phyloP scores from a whole-genome alignment of 306 rosid species.

The Vigna trinervia region DNA sequence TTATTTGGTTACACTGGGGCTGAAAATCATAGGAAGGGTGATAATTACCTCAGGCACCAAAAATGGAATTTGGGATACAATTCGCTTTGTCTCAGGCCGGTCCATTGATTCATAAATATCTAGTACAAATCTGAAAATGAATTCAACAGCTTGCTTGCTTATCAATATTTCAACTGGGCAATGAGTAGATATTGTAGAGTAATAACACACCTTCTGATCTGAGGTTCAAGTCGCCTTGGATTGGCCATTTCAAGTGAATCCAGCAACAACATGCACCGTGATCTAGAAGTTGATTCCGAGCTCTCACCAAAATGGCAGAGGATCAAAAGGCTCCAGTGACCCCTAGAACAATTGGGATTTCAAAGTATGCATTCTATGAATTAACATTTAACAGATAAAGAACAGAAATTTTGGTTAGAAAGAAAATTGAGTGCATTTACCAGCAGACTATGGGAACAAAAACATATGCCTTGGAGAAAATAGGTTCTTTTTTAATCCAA shows the following conservation, averaged over 20 bases:
- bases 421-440: constrained; percentile 51
- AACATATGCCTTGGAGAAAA: constrained; percentile 79
- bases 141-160: constrained; percentile 31
- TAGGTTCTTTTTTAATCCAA: constrained; percentile 67
- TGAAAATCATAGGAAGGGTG: constrained; percentile 18
- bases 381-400: constrained; percentile 20
- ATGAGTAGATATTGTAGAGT: constrained; percentile 28
- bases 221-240: constrained; percentile 75
- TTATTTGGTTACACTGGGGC: constrained; percentile 4
- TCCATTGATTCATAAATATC: constrained; percentile 65
- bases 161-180: background rate
- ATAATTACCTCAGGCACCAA: constrained; percentile 62
- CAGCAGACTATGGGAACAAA: constrained; percentile 88
- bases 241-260: constrained; percentile 72
- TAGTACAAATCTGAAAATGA: constrained; percentile 62
- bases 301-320: constrained; percentile 77
- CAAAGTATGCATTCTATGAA: constrained; percentile 30
- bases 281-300: constrained; percentile 50
- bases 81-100: constrained; percentile 50
- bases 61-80: constrained; percentile 60
- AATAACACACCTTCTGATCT: constrained; percentile 66
- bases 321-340: constrained; percentile 83
- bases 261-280: constrained; percentile 76
- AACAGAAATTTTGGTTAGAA: background rate
- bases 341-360: constrained; percentile 56